Percentiles rank a stretch among this genome's conserved stretches.
phyloP scores from a whole-genome alignment of 768 basidiomycete species.

The Coprinellus aureogranulatus region DNA sequence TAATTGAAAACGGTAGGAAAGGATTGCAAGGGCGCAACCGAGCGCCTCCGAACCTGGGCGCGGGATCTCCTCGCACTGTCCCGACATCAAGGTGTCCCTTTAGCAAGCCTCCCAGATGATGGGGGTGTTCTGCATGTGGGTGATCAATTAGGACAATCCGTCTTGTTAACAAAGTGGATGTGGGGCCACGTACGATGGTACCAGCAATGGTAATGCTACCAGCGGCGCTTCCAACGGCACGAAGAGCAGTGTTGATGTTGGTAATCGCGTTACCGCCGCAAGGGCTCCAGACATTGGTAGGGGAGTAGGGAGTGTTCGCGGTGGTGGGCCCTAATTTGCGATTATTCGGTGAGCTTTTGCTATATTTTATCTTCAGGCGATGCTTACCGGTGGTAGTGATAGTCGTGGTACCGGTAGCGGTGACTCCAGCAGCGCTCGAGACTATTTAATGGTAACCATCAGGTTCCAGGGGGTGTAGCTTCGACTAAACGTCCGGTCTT shows the following conservation, averaged over 20 bases:
- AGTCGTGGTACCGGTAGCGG: neutral
- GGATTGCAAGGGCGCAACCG: no score
- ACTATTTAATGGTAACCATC: neutral
- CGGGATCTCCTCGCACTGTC: no score
- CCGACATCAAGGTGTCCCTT: no score
- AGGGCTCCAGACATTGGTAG: neutral
- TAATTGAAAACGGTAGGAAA: no score
- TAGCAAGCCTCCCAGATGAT: no score
- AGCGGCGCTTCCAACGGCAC: neutral
- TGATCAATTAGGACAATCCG: neutral
- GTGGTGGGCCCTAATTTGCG: neutral
- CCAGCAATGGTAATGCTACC: neutral
- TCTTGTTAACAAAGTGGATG: neutral
- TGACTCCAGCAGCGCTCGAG: neutral
- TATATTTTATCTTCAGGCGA: neutral
- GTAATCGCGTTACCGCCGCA: neutral
- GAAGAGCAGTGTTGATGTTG: conserved; percentile 1
- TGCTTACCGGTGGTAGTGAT: neutral
- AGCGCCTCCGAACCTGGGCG: no score
- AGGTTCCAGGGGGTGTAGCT: neutral
- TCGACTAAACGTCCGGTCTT: neutral
- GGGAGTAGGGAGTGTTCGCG: neutral
- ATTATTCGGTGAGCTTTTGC: neutral
- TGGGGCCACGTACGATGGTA: neutral
- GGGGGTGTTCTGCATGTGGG: neutral